Evolutionary conservation across 1,139 yeast species (phyloP).

Genomic region (Yamadazyma dendronema): DNA sequence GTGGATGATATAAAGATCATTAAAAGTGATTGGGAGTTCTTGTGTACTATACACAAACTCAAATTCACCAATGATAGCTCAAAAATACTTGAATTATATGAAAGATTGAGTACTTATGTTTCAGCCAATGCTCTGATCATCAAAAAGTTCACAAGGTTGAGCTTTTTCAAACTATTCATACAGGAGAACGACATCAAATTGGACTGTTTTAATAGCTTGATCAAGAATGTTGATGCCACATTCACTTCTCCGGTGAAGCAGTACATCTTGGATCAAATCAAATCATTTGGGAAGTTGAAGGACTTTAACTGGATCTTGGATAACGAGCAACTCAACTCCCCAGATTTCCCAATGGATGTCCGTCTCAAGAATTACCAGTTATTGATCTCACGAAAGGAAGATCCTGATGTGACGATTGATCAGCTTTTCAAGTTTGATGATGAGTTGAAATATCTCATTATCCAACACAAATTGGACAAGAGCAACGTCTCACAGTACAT

Average conservation of each 20-base stretch:
- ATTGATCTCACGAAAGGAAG: conserved; percentile 4
- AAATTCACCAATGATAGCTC: neutral
- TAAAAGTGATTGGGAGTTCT: conserved; percentile 15
- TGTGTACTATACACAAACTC: conserved; percentile 17
- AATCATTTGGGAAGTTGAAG: conserved; percentile 2
- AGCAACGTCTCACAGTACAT: conserved; percentile 8
- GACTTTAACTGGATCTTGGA: conserved; percentile 18
- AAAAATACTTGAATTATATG: conserved; percentile 15
- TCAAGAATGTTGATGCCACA: conserved; percentile 5
- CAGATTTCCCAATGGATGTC: conserved; percentile 5
- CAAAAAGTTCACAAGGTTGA: conserved; percentile 7
- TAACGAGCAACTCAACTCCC: conserved; percentile 13
- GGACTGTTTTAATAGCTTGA: neutral
- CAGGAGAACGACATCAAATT: conserved; percentile 1
- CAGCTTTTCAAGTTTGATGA: conserved; percentile 10
- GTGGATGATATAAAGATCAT: conserved; percentile 8
- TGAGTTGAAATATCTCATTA: conserved; percentile 6
- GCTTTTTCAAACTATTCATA: conserved; percentile 9
- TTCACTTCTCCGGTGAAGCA: conserved; percentile 10
- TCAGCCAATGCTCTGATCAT: conserved; percentile 6
- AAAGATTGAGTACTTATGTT: conserved; percentile 42
- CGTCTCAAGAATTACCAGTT: conserved; percentile 8
- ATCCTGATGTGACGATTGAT: conserved; percentile 9
- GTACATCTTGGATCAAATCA: conserved; percentile 7
- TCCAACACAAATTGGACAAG: conserved; percentile 7